phyloP scores from a whole-genome alignment of 495 filamentous ascomycete genomes.

The Jackrogersella minutella region DNA sequence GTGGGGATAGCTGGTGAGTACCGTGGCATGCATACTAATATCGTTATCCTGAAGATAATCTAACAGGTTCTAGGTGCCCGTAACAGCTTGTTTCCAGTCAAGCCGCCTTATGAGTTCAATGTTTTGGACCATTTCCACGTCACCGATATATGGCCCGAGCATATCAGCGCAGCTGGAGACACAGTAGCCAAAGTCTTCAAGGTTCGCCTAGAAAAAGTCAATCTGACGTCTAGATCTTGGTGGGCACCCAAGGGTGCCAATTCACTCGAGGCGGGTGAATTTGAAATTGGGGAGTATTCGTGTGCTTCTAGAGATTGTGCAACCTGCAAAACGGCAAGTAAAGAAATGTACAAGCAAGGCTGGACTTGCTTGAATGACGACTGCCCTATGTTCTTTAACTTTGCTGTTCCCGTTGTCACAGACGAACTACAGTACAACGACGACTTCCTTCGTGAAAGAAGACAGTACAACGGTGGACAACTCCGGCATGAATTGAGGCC shows the following conservation, averaged over 20 bases:
- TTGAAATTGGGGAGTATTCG: constrained; percentile 14
- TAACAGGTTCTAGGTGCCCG: constrained; percentile 54
- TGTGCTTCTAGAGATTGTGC: constrained; percentile 31
- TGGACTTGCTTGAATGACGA: constrained; percentile 74
- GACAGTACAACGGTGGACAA: constrained; percentile 7
- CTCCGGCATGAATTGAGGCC: constrained; percentile 52
- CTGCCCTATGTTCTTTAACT: constrained; percentile 66
- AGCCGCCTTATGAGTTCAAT: constrained; percentile 69
- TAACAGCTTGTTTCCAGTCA: constrained; percentile 60
- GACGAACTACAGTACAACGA: constrained; percentile 62
- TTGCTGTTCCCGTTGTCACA: constrained; percentile 20
- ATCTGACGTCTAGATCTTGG: constrained; percentile 69
- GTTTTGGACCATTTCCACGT: constrained; percentile 79
- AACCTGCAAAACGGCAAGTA: constrained; percentile 40
- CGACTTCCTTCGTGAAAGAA: constrained; percentile 63
- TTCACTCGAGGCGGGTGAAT: constrained; percentile 15
- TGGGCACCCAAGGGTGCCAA: constrained; percentile 57
- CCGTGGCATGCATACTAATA: neutral
- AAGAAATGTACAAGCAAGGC: constrained; percentile 56
- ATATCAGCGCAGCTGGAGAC: constrained; percentile 25
- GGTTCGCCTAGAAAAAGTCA: constrained; percentile 75
- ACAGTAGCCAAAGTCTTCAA: constrained; percentile 57
- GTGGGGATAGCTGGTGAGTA: constrained; percentile 67
- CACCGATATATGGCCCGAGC: constrained; percentile 77
- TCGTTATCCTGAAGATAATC: neutral